phyloP scores from a whole-genome alignment of 495 filamentous ascomycete genomes.

The Hyaloscypha variabilis region DNA sequence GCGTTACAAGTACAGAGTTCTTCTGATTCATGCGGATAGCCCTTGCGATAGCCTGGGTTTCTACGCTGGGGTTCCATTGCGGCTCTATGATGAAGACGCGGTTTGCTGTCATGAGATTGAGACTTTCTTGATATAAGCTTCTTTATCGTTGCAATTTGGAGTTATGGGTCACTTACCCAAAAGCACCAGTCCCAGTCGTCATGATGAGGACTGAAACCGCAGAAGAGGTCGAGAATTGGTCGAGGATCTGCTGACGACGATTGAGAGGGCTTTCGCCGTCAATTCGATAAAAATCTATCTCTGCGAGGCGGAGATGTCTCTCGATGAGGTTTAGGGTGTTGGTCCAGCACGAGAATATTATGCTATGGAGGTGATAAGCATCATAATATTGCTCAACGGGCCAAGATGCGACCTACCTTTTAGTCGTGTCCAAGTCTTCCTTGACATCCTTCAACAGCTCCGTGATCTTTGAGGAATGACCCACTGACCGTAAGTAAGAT shows the following conservation, averaged over 20 bases:
- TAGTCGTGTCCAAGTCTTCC: conserved; percentile 2
- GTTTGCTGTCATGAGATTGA: conserved; percentile 49
- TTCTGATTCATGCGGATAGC: conserved; percentile 50
- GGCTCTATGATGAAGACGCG: conserved; percentile 52
- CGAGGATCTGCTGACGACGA: conserved; percentile 35
- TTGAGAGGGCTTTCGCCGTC: conserved; percentile 38
- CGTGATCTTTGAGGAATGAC: conserved; percentile 8
- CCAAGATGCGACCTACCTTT: not conserved
- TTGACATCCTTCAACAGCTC: not conserved
- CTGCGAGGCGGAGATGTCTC: conserved; percentile 16
- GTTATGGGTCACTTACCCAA: conserved; percentile 39
- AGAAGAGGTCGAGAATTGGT: conserved; percentile 34
- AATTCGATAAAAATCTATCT: conserved; percentile 35
- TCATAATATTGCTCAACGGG: not conserved
- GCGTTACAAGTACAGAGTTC: conserved; percentile 42
- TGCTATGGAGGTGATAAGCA: conserved; percentile 33
- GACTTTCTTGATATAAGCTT: conserved; percentile 30
- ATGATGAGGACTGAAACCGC: conserved; percentile 45
- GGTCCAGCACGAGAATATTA: conserved; percentile 57
- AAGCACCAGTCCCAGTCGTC: conserved; percentile 52
- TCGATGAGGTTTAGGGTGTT: conserved; percentile 43
- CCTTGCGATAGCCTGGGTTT: conserved; percentile 52
- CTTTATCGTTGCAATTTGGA: not conserved
- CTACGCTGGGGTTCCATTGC: conserved; percentile 57
- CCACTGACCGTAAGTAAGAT: conserved; percentile 13